A percentile compares a stretch with the other conserved stretches of the same genome.
phyloP scores from a whole-genome alignment of 768 basidiomycete species.

The Lactarius pseudohatsudake region DNA sequence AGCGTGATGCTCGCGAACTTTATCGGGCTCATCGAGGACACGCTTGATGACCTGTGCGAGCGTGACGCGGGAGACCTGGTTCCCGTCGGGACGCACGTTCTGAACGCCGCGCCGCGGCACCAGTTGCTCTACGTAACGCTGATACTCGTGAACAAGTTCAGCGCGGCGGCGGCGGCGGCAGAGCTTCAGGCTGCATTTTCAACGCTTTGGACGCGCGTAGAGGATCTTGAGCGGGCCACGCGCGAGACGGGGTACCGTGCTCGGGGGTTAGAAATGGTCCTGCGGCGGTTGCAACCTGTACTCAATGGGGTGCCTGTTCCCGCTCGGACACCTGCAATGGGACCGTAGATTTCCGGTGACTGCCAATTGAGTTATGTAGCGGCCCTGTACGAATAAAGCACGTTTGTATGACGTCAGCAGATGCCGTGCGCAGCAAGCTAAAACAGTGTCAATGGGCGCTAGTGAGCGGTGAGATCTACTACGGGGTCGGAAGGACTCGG shows the following conservation, averaged over 20 bases:
- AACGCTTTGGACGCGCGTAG: constrained; percentile 11
- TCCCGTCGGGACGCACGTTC: neutral
- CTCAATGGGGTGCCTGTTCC: neutral
- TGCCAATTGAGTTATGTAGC: too few relatives aligned
- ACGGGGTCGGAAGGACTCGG: too few relatives aligned
- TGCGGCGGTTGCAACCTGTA: constrained; percentile 15
- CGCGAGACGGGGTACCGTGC: constrained; percentile 18
- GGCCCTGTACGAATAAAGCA: too few relatives aligned
- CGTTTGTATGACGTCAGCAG: too few relatives aligned
- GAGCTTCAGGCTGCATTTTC: constrained; percentile 11
- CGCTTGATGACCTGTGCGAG: constrained; percentile 7
- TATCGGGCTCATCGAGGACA: constrained; percentile 10
- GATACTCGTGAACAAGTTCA: constrained; percentile 19
- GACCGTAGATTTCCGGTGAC: too few relatives aligned
- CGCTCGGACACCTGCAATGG: neutral
- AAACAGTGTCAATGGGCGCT: too few relatives aligned
- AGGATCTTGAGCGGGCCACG: neutral
- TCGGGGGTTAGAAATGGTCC: constrained; percentile 15
- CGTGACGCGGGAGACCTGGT: neutral
- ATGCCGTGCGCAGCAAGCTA: too few relatives aligned
- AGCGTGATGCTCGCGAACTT: constrained; percentile 16
- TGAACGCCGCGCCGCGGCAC: neutral
- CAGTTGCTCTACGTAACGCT: constrained; percentile 9
- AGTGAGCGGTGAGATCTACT: too few relatives aligned
- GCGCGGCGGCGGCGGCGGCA: neutral